Evolutionary conservation across 2,329 filamentous ascomycete species (phyloP).

Genomic region (Lachnellula willkommii): DNA sequence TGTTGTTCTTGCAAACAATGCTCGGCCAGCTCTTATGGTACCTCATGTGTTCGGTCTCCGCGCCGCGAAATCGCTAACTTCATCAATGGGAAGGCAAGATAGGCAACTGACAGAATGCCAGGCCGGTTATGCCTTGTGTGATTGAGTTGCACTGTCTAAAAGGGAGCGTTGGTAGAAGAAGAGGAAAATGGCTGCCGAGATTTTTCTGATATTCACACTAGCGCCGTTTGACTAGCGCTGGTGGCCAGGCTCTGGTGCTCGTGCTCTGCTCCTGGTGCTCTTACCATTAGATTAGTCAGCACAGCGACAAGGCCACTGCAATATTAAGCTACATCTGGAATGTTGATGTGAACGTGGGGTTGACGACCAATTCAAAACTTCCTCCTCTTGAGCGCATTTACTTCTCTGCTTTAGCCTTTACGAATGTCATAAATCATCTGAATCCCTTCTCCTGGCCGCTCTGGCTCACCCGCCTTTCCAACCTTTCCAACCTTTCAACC

Average conservation of each 20-base stretch:
- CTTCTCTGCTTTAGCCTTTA: slow-evolving; percentile 1
- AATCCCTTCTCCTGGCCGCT: slow-evolving; percentile 12
- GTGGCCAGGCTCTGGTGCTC: slow-evolving; percentile 9
- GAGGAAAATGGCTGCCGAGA: slow-evolving; percentile 31
- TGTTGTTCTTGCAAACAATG: slow-evolving; percentile 35
- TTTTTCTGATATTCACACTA: slow-evolving; percentile 16
- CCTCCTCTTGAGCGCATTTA: slow-evolving; percentile 4
- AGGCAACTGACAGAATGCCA: slow-evolving; percentile 64
- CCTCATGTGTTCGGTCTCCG: slow-evolving; percentile 47
- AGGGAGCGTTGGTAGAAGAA: slow-evolving; percentile 60
- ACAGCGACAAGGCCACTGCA: slow-evolving; percentile 16
- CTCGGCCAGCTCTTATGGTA: slow-evolving; percentile 55
- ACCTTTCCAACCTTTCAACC: neutral
- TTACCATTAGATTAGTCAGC: slow-evolving; percentile 7
- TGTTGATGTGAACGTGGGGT: slow-evolving; percentile 23
- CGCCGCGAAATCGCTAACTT: slow-evolving; percentile 53
- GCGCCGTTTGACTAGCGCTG: neutral
- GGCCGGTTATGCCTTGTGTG: slow-evolving; percentile 50
- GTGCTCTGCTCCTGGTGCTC: too few species aligned
- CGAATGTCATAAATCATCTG: slow-evolving; percentile 20
- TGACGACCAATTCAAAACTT: slow-evolving; percentile 8
- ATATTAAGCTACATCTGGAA: slow-evolving; percentile 13
- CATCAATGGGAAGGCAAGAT: slow-evolving; percentile 56
- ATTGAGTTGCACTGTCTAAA: slow-evolving; percentile 81
- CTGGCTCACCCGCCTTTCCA: slow-evolving; percentile 11